A percentile compares a stretch with the other conserved stretches of the same genome.
phyloP scores from a whole-genome alignment of 2,329 filamentous ascomycete genomes.

The Aspergillus sp. region DNA sequence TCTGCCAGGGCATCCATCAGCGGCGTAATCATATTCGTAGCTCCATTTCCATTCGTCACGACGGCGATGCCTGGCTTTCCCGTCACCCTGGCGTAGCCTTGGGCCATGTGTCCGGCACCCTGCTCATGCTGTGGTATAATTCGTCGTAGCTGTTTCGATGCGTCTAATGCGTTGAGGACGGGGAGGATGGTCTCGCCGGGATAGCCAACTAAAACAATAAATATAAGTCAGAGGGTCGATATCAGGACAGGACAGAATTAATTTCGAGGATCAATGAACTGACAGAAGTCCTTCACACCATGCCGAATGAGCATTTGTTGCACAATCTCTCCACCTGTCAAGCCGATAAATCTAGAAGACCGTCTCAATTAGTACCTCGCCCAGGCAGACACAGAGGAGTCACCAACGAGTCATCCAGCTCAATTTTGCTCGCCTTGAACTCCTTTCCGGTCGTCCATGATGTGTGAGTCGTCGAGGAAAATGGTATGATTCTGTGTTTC shows the following conservation, averaged over 20 bases:
- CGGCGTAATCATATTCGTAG: constrained; percentile 90
- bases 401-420: neutral
- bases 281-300: constrained; percentile 75
- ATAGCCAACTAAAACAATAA: constrained; percentile 64
- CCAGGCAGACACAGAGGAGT: neutral
- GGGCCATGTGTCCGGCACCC: constrained; percentile 94
- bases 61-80: constrained; percentile 91
- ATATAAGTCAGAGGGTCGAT: constrained; percentile 63
- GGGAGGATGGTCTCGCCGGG: constrained; percentile 90
- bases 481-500: neutral
- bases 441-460: neutral
- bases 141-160: constrained; percentile 90
- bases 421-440: neutral
- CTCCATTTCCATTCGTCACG: constrained; percentile 90
- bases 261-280: constrained; percentile 55
- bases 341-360: constrained; percentile 69
- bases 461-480: neutral
- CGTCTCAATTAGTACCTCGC: neutral
- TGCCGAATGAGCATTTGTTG: constrained; percentile 93
- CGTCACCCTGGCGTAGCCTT: constrained; percentile 87
- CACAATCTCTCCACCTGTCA: constrained; percentile 86
- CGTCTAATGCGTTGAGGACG: constrained; percentile 96
- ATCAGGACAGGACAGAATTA: constrained; percentile 75
- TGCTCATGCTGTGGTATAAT: constrained; percentile 92
- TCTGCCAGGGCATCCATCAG: constrained; percentile 92